Evolutionary conservation across 83 land plant genomes (phyloP).

Genomic region (Thuja plicata): DNA sequence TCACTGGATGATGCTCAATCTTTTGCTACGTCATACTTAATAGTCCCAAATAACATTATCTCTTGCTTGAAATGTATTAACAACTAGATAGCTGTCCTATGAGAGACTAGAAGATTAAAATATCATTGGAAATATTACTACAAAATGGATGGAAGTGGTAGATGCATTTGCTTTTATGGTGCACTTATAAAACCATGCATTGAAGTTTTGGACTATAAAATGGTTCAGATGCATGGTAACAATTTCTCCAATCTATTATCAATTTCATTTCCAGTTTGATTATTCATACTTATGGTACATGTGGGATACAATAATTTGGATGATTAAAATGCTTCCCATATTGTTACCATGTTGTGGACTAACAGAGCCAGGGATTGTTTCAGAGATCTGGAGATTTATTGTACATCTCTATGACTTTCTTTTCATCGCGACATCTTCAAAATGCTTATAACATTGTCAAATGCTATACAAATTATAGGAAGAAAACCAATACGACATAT

Average conservation of each 20-base stretch:
- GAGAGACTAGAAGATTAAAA: neutral
- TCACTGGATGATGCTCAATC: neutral
- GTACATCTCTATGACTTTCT: neutral
- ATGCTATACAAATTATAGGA: neutral
- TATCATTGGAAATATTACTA: neutral
- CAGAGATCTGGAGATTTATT: neutral
- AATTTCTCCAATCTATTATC: neutral
- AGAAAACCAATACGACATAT: neutral
- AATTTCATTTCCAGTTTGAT: neutral
- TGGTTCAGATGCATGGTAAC: neutral
- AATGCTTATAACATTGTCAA: neutral
- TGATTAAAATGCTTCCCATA: neutral
- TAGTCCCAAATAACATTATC: neutral
- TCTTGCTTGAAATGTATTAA: neutral
- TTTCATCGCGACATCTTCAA: neutral
- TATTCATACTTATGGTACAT: neutral
- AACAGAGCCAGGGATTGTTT: neutral
- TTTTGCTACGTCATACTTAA: too few relatives aligned
- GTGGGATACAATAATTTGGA: neutral
- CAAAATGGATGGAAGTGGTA: neutral
- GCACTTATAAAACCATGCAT: neutral
- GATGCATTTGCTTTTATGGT: neutral
- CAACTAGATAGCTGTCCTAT: neutral
- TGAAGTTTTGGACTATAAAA: neutral
- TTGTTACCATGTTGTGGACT: neutral